Evolutionary conservation across 2,329 filamentous ascomycete species (phyloP).

Genomic region (Colletotrichum orbiculare): DNA sequence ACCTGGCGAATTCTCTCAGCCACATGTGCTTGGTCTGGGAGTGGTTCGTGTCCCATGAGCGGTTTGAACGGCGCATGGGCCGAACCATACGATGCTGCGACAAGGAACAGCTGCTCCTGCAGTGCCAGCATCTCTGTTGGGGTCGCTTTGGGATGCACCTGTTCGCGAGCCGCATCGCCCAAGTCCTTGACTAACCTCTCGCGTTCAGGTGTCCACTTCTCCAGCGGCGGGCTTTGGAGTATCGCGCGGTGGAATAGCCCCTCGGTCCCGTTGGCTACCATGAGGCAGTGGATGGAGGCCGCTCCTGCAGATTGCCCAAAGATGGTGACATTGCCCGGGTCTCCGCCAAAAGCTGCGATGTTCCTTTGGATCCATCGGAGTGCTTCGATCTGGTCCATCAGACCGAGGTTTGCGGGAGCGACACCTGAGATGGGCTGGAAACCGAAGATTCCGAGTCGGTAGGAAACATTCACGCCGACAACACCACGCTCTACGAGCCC

Average conservation of each 20-base stretch:
- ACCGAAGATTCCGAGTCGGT: conserved; percentile 49
- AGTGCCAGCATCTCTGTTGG: conserved; percentile 16
- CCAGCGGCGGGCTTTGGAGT: conserved; percentile 36
- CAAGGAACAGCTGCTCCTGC: conserved; percentile 21
- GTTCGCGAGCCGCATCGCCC: not conserved
- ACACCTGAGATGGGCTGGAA: conserved; percentile 39
- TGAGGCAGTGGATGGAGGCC: conserved; percentile 61
- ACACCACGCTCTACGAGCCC: conserved; percentile 35
- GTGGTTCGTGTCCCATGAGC: conserved; percentile 18
- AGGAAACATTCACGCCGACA: conserved; percentile 50
- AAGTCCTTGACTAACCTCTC: conserved; percentile 23
- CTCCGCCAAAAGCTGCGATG: conserved; percentile 17
- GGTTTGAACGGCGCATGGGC: conserved; percentile 29
- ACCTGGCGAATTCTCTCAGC: not conserved
- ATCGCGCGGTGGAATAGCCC: conserved; percentile 36
- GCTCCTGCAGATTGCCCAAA: conserved; percentile 16
- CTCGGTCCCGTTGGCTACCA: conserved; percentile 62
- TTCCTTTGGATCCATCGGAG: conserved; percentile 14
- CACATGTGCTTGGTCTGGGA: conserved; percentile 12
- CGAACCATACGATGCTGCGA: conserved; percentile 12
- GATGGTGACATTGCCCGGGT: conserved; percentile 8
- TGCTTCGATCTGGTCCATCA: conserved; percentile 9
- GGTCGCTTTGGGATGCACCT: not conserved
- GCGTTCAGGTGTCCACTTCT: conserved; percentile 22
- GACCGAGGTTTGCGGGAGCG: conserved; percentile 39